Percentiles rank a stretch among this genome's conserved stretches.
These are phyloP conservation scores for Dryadomyces quercus-mongolicae DNA, from an alignment of 2,329 filamentous ascomycete genomes.

Conservation along the genomic window DNA sequence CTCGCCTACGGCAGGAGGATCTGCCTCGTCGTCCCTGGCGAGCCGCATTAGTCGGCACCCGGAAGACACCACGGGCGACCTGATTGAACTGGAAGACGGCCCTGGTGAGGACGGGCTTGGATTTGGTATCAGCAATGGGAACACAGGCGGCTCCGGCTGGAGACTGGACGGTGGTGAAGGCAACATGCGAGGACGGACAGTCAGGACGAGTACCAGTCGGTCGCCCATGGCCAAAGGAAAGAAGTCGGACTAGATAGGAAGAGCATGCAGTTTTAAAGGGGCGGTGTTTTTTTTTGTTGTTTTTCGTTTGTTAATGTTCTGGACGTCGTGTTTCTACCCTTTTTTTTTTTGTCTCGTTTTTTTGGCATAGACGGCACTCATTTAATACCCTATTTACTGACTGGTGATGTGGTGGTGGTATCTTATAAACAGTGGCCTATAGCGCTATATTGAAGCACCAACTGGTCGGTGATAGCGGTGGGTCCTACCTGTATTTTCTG, in stretches of 20 bases:
- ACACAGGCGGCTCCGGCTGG: slow-evolving; percentile 17
- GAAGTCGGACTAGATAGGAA: slow-evolving; percentile 28
- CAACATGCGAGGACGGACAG: slow-evolving; percentile 23
- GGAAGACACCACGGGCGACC: slow-evolving; percentile 39
- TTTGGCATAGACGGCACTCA: slow-evolving; percentile 12
- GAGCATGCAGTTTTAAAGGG: background rate
- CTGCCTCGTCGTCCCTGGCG: slow-evolving; percentile 8
- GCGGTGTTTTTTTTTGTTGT: background rate
- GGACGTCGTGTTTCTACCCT: background rate
- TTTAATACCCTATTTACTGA: slow-evolving; percentile 11
- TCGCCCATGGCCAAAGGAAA: slow-evolving; percentile 24
- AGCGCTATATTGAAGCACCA: background rate
- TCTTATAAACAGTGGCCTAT: background rate
- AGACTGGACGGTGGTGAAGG: slow-evolving; percentile 25
- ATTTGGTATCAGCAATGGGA: background rate
- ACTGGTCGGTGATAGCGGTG: no score
- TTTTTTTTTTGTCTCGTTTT: background rate
- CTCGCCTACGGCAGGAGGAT: slow-evolving; percentile 24
- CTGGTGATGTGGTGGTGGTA: no score
- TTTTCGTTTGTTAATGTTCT: background rate
- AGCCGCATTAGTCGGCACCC: slow-evolving; percentile 7
- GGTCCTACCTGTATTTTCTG: no score
- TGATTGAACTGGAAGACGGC: slow-evolving; percentile 61
- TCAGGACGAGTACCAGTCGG: slow-evolving; percentile 8
- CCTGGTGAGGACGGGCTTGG: slow-evolving; percentile 35